These are phyloP conservation scores for Aschersonia sp. DNA, from an alignment of 2,329 filamentous ascomycete genomes.

Conservation along the genomic window DNA sequence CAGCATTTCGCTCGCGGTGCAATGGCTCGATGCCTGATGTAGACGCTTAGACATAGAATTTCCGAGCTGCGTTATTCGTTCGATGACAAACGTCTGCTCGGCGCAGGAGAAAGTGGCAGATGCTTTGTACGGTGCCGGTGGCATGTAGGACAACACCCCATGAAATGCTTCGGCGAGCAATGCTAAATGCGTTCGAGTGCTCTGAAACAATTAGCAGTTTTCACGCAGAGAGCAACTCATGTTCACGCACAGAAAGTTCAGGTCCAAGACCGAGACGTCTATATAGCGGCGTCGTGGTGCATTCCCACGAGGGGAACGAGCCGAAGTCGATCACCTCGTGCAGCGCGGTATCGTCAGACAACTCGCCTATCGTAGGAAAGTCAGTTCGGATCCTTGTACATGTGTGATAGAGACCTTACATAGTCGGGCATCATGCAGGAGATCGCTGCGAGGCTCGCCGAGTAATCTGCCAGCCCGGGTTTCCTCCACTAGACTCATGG, in stretches of 20 bases:
- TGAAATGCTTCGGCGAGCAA: conserved; percentile 37
- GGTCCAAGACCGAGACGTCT: conserved; percentile 35
- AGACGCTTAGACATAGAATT: conserved; percentile 27
- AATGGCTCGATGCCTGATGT: conserved; percentile 11
- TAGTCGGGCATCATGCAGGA: conserved; percentile 29
- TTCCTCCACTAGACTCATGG: conserved; percentile 37
- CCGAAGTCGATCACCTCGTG: conserved; percentile 34
- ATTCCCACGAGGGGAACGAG: conserved; percentile 33
- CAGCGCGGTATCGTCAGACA: conserved; percentile 23
- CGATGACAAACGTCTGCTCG: conserved; percentile 29
- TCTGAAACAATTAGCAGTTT: conserved; percentile 11
- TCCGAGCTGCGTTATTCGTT: conserved; percentile 25
- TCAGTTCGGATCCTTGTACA: neutral
- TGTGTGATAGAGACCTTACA: conserved; percentile 19
- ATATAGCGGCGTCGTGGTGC: conserved; percentile 22
- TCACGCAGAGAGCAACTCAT: neutral
- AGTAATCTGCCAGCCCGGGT: conserved; percentile 28
- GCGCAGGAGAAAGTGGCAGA: conserved; percentile 18
- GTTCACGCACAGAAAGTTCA: conserved; percentile 28
- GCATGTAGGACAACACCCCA: conserved; percentile 31
- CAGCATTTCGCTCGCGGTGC: conserved; percentile 26
- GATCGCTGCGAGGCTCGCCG: conserved; percentile 22
- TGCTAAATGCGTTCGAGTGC: conserved; percentile 31
- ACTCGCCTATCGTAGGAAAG: conserved; percentile 18
- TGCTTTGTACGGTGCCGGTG: conserved; percentile 36